Percentiles rank a stretch among this genome's conserved stretches.
Evolutionary conservation across 768 basidiomycete genomes (phyloP).

Genomic region (Pulveroboletus sp.): DNA sequence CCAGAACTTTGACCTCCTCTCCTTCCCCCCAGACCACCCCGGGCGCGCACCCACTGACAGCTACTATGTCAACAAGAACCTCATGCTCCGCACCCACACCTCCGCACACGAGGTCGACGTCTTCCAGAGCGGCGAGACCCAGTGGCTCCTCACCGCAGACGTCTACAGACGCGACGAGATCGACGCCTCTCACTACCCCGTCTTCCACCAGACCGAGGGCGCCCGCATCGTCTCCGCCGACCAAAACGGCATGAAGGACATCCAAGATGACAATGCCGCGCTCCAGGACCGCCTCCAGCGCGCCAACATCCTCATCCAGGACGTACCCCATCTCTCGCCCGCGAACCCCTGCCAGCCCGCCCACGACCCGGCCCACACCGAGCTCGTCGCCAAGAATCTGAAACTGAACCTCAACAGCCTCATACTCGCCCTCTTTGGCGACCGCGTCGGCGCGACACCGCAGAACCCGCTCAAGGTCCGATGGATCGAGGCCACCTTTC

Average conservation of each 20-base stretch:
- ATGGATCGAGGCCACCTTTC: conserved; percentile 98
- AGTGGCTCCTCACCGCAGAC: conserved; percentile 92
- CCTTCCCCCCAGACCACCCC: conserved; percentile 90
- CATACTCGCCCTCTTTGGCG: conserved; percentile 78
- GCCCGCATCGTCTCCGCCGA: conserved; percentile 74
- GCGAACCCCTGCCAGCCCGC: conserved; percentile 77
- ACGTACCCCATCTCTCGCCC: conserved; percentile 67
- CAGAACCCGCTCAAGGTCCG: conserved; percentile 79
- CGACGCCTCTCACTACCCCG: conserved; percentile 92
- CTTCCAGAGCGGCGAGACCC: conserved; percentile 68
- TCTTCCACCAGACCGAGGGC: conserved; percentile 98
- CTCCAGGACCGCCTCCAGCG: conserved; percentile 56
- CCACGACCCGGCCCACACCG: conserved; percentile 72
- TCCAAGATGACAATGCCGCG: conserved; percentile 67
- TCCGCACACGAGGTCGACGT: conserved; percentile 97
- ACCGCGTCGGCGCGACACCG: conserved; percentile 42
- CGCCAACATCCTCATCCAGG: conserved; percentile 83
- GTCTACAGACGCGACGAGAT: conserved; percentile 99
- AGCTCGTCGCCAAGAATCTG: conserved; percentile 75
- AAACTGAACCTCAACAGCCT: conserved; percentile 88
- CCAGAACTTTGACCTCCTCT: conserved; percentile 96
- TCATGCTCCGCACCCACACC: conserved; percentile 96
- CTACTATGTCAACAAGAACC: conserved; percentile 88
- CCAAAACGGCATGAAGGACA: conserved; percentile 50
- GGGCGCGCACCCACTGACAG: conserved; percentile 87